Percentiles rank a stretch among this genome's conserved stretches.
These are phyloP conservation scores for Phlyctochytrium bullatum DNA, from an alignment of 192 early-diverging fungal species.

Conservation along the genomic window DNA sequence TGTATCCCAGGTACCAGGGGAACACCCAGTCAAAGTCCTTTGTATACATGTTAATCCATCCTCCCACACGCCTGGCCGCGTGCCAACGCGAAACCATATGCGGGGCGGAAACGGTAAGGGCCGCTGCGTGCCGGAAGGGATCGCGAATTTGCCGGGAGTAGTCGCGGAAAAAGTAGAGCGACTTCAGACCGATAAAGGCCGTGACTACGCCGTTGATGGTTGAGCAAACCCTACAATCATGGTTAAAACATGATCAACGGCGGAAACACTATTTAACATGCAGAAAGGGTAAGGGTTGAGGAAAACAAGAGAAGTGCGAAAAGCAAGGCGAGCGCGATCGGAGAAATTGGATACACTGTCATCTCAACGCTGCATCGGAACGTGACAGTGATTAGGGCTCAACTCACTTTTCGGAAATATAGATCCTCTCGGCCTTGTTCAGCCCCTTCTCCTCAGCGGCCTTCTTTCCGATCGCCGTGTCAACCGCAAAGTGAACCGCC, in stretches of 20 bases:
- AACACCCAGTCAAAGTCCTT: slow-evolving; percentile 1
- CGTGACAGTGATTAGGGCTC: no score
- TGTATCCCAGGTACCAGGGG: slow-evolving; percentile 1
- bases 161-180: neutral
- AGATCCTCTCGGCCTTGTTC: slow-evolving; percentile 1
- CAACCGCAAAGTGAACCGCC: slow-evolving; percentile 1
- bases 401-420: slow-evolving; percentile 5
- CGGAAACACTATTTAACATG: no score
- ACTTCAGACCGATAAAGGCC: neutral
- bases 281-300: no score
- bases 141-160: no score
- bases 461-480: neutral
- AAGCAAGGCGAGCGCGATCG: no score
- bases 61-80: neutral
- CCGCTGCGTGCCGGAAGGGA: neutral
- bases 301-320: no score
- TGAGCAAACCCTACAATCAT: slow-evolving; percentile 1
- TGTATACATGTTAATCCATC: neutral
- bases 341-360: no score
- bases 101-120: neutral
- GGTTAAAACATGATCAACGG: neutral
- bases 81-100: neutral
- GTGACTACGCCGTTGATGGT: slow-evolving; percentile 4
- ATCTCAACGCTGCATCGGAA: no score
- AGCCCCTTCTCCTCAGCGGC: neutral